Evolutionary conservation across 2,329 filamentous ascomycete genomes (phyloP), one percentile per base, ranked within the genome.

Genomic region (Aspergillus sp.): DNA sequence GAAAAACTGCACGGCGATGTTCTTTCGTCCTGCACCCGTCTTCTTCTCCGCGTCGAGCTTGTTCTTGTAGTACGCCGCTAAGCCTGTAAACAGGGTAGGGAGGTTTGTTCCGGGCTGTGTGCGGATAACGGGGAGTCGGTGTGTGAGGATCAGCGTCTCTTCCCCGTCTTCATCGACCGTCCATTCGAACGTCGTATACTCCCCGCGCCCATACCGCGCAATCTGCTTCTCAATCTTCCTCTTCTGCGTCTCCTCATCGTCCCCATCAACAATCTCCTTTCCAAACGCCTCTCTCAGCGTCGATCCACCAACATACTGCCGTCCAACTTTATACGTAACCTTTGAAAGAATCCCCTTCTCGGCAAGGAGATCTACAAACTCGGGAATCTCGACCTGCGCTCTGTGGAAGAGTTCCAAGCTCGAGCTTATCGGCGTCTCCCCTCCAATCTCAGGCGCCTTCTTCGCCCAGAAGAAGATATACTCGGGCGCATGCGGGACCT

Each of bases 391-490:
- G 28, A 74, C 71, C 66, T 81, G 73, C 3, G 77, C 80, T 2
- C 80, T 76, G 19, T 77, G 69, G 61, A 82, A 83, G 0, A 83
- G 67, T 63, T 83, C 81, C 8, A 83, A 66, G 0, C 79, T 82
- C 0, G 81, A 83, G 0, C 80, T 80, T n/a, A 83, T 80, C 1
- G 81, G 80, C 0, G 79, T 80, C 64, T 83, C 80, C 6, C 77
- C 76, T 1, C 77, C 75, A 22, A 66, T 71, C 0, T 43, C 50
- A 0, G 80, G 77, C 0, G 73, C 79, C 6, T 68, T 71, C 60
- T 83, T 77, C 1, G 73, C 69, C 51, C 83, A 83, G 72, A 83
- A 83, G 67, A 84, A 82, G 53, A 84, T 79, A 61, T 84, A 84
- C 62, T 81, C 82, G 0, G 82, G 82, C 0, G 81, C 80, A 61